These are phyloP conservation scores for Condylostoma magnum DNA, from an alignment of 169 alveolate genomes.

Conservation along the genomic window DNA sequence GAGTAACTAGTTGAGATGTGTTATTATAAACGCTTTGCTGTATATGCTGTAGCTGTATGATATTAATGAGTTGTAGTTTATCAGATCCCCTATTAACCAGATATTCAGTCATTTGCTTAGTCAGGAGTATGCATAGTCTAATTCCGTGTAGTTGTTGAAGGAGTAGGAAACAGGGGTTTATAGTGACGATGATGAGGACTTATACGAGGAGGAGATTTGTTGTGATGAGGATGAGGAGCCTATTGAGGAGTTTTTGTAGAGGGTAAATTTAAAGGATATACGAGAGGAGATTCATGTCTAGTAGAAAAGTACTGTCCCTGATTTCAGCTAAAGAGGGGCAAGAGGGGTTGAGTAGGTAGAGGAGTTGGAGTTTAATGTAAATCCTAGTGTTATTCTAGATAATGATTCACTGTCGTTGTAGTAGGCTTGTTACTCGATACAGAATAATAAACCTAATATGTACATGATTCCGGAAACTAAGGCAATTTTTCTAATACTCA, in stretches of 20 bases:
- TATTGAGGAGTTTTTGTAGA: not conserved
- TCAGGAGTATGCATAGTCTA: not conserved
- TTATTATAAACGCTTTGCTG: not conserved
- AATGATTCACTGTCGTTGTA: not conserved
- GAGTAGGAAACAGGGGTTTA: not conserved
- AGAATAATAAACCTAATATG: not conserved
- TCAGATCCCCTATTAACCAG: not conserved
- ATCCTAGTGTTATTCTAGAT: not conserved
- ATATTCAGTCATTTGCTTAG: slow-evolving; percentile 16
- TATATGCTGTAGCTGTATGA: not conserved
- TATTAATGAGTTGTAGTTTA: slow-evolving; percentile 13
- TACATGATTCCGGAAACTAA: not conserved
- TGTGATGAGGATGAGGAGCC: not conserved
- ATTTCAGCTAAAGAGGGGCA: slow-evolving; percentile 12
- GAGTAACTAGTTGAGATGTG: not conserved
- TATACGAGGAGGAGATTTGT: slow-evolving; percentile 20
- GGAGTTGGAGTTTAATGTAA: not conserved
- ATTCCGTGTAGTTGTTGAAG: not conserved
- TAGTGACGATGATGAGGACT: slow-evolving; percentile 15
- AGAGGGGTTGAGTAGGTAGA: not conserved
- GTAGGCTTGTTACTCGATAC: not conserved
- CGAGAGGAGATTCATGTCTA: slow-evolving; percentile 24
- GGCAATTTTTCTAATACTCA: slow-evolving; percentile 1
- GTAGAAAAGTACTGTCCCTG: slow-evolving; percentile 15
- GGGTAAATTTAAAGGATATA: not conserved